Evolutionary conservation across 139 green algal species (phyloP).

Genomic region (Micractinium conductrix): DNA sequence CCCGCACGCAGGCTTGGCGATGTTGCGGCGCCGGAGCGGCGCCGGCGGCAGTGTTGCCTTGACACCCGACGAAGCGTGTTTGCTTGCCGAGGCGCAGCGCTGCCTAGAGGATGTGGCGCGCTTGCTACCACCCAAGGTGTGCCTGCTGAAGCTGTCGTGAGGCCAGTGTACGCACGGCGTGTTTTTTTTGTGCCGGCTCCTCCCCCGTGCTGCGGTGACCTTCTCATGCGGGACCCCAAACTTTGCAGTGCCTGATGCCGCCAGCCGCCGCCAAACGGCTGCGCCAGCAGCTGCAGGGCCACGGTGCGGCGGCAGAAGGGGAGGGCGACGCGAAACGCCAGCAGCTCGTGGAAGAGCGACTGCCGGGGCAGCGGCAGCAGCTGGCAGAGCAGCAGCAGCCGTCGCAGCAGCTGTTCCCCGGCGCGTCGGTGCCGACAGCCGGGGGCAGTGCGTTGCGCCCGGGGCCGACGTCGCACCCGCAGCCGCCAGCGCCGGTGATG

Average conservation of each 20-base stretch:
- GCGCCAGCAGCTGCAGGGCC: neutral
- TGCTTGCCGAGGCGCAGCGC: slow-evolving; percentile 7
- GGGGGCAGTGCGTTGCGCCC: too few species aligned
- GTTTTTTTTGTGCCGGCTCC: neutral
- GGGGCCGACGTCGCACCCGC: too few species aligned
- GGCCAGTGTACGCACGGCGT: neutral
- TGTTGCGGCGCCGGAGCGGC: neutral
- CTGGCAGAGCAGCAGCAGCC: neutral
- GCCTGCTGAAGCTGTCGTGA: neutral
- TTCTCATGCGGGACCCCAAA: too few species aligned
- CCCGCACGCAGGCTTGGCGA: neutral
- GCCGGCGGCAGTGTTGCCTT: neutral
- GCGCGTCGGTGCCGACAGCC: neutral
- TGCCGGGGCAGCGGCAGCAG: too few species aligned
- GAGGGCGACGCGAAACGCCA: neutral
- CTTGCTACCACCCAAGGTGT: slow-evolving; percentile 20
- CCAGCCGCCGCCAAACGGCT: neutral
- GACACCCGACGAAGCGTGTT: neutral
- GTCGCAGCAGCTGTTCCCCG: neutral
- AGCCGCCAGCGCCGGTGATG: too few species aligned
- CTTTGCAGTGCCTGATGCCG: neutral
- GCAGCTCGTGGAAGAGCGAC: too few species aligned
- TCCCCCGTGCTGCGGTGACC: neutral
- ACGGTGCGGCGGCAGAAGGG: neutral
- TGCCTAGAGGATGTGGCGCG: neutral